phyloP scores from a whole-genome alignment of 2,329 filamentous ascomycete genomes.

The Sphaerostilbella broomeana region DNA sequence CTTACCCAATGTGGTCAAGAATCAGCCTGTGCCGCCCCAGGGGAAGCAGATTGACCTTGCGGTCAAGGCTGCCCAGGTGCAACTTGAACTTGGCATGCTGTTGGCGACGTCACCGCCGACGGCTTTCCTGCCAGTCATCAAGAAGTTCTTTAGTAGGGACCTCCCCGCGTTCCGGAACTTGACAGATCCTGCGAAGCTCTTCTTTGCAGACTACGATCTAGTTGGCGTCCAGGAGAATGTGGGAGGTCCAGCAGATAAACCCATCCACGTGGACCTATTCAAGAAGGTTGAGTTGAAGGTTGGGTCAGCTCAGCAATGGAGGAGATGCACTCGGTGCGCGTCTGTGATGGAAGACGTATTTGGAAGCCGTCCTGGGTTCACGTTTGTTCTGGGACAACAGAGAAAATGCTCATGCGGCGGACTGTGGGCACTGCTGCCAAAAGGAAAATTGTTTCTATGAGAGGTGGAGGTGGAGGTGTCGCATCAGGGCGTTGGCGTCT shows the following conservation, averaged over 20 bases:
- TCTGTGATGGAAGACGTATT: constrained; percentile 58
- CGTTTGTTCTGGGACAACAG: constrained; percentile 49
- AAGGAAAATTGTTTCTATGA: constrained; percentile 22
- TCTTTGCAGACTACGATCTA: constrained; percentile 65
- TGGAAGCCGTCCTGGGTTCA: constrained; percentile 41
- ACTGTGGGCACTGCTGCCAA: constrained; percentile 41
- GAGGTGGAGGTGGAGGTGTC: too few species aligned
- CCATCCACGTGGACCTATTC: constrained; percentile 48
- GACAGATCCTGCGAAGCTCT: constrained; percentile 60
- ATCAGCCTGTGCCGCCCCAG: constrained; percentile 40
- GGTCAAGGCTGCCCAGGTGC: constrained; percentile 40
- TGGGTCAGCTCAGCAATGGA: constrained; percentile 26
- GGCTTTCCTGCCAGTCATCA: constrained; percentile 51
- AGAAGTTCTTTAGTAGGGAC: constrained; percentile 55
- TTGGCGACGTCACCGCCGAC: constrained; percentile 41
- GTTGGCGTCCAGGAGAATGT: constrained; percentile 58
- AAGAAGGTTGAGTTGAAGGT: constrained; percentile 47
- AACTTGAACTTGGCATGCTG: constrained; percentile 47
- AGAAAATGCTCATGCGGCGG: constrained; percentile 50
- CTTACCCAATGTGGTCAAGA: constrained; percentile 38
- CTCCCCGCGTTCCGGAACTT: constrained; percentile 51
- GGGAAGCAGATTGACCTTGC: constrained; percentile 37
- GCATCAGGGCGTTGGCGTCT: not conserved
- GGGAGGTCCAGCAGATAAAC: constrained; percentile 29
- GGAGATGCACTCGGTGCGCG: constrained; percentile 49